Percentiles rank a stretch among this genome's conserved stretches.
Conservation (phyloP, 352 stramenopile genomes). For the Nothophytophthora sp. region DNA sequence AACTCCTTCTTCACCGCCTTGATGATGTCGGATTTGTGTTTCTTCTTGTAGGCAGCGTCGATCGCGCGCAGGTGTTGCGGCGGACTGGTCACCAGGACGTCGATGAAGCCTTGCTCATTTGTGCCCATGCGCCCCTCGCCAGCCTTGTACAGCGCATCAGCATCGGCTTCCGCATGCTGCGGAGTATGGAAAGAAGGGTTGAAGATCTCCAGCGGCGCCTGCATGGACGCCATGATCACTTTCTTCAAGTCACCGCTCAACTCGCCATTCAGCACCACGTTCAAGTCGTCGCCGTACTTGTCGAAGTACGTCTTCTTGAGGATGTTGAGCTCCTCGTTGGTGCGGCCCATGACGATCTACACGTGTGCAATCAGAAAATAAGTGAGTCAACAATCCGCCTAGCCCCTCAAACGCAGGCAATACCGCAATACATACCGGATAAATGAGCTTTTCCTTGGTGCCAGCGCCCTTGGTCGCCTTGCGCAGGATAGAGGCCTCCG, state of each 20-base stretch:
- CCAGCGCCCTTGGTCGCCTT: slow-evolving; percentile 67
- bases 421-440: too few species aligned
- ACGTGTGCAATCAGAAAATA: too few species aligned
- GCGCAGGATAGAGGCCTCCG: slow-evolving; percentile 62
- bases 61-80: slow-evolving; percentile 60
- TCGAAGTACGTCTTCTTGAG: slow-evolving; percentile 84
- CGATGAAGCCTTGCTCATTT: slow-evolving; percentile 66
- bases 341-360: slow-evolving; percentile 65
- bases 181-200: slow-evolving; percentile 59
- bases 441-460: slow-evolving; percentile 76
- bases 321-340: slow-evolving; percentile 72
- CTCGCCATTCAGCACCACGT: slow-evolving; percentile 56
- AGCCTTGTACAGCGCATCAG: slow-evolving; percentile 66
- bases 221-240: slow-evolving; percentile 67
- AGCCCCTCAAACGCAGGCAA: too few species aligned
- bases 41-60: slow-evolving; percentile 55
- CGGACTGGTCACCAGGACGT: slow-evolving; percentile 49
- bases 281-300: slow-evolving; percentile 58
- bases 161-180: slow-evolving; percentile 57
- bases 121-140: slow-evolving; percentile 72
- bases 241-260: slow-evolving; percentile 76
- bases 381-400: too few species aligned
- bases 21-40: slow-evolving; percentile 66
- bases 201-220: slow-evolving; percentile 53
- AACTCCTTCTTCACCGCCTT: slow-evolving; percentile 78